Percentiles rank a stretch among this genome's conserved stretches.
Conservation (phyloP, 2,329 filamentous ascomycete genomes). For the Passalora sequoiae region DNA sequence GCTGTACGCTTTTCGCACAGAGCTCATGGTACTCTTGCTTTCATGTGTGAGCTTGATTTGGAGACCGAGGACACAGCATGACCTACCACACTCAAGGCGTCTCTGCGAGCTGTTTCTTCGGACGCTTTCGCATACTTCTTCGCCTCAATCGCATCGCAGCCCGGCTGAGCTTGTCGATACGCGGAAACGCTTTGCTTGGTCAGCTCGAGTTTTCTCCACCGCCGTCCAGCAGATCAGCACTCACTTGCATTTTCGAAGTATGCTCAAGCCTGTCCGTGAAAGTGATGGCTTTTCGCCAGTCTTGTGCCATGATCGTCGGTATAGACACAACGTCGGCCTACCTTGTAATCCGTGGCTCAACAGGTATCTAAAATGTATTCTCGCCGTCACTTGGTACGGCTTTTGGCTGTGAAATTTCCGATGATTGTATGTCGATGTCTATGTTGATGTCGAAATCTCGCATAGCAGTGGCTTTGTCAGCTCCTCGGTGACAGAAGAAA, state of each 20-base stretch:
- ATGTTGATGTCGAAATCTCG: background rate
- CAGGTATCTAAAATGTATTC: too few relatives aligned
- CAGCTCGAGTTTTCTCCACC: slow-evolving; percentile 3
- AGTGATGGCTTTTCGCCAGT: slow-evolving; percentile 40
- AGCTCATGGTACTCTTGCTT: slow-evolving; percentile 54
- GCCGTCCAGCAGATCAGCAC: slow-evolving; percentile 6
- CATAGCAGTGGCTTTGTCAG: background rate
- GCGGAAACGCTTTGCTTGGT: slow-evolving; percentile 42
- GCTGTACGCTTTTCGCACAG: slow-evolving; percentile 32
- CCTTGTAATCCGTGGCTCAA: too few relatives aligned
- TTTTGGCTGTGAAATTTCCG: too few relatives aligned
- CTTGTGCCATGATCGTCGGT: slow-evolving; percentile 27
- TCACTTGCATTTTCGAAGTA: slow-evolving; percentile 47
- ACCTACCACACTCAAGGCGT: slow-evolving; percentile 54
- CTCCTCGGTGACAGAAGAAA: background rate
- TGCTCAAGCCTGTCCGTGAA: slow-evolving; percentile 44
- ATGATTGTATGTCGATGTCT: background rate
- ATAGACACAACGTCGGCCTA: too few relatives aligned
- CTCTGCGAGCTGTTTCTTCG: slow-evolving; percentile 61
- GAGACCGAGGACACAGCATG: background rate
- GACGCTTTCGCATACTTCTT: slow-evolving; percentile 57
- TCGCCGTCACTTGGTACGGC: too few relatives aligned
- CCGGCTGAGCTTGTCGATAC: slow-evolving; percentile 44
- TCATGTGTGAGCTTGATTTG: slow-evolving; percentile 26
- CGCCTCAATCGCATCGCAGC: slow-evolving; percentile 44